Evolutionary conservation across 1,284 basidiomycete genomes (phyloP).

Genomic region (Fomitopsis pinicola): DNA sequence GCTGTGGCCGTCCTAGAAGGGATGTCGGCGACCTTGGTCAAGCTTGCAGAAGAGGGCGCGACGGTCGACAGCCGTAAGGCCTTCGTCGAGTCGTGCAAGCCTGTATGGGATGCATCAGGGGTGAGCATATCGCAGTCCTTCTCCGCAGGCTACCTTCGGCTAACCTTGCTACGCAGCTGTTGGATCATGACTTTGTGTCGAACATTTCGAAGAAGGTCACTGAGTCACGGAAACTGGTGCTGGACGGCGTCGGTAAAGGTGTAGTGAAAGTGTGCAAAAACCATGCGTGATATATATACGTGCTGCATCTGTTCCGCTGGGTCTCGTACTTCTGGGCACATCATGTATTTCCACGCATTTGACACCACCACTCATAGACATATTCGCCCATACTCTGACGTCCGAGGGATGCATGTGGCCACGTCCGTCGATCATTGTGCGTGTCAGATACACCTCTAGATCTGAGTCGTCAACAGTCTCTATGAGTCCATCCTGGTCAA

Average conservation of each 20-base stretch:
- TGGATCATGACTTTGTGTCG: constrained; percentile 62
- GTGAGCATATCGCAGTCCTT: constrained; percentile 27
- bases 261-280: constrained; percentile 48
- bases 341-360: background rate
- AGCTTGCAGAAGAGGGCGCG: constrained; percentile 45
- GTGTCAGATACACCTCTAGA: no score
- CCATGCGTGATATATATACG: constrained; percentile 28
- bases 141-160: background rate
- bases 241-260: constrained; percentile 71
- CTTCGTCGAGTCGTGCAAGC: constrained; percentile 48
- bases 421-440: no score
- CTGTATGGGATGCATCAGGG: constrained; percentile 33
- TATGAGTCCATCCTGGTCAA: no score
- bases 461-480: no score
- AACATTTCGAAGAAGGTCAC: constrained; percentile 58
- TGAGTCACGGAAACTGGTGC: constrained; percentile 63
- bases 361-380: constrained; percentile 5
- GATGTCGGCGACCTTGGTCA: constrained; percentile 48
- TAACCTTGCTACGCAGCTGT: constrained; percentile 32
- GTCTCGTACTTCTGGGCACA: background rate
- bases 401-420: no score
- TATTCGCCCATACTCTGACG: background rate
- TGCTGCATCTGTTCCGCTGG: background rate
- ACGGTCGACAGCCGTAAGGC: constrained; percentile 47
- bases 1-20: constrained; percentile 49